Evolutionary conservation across 2,329 filamentous ascomycete species (phyloP), one percentile per base, ranked within the genome.

Genomic region (Trichoderma cornu-damae): DNA sequence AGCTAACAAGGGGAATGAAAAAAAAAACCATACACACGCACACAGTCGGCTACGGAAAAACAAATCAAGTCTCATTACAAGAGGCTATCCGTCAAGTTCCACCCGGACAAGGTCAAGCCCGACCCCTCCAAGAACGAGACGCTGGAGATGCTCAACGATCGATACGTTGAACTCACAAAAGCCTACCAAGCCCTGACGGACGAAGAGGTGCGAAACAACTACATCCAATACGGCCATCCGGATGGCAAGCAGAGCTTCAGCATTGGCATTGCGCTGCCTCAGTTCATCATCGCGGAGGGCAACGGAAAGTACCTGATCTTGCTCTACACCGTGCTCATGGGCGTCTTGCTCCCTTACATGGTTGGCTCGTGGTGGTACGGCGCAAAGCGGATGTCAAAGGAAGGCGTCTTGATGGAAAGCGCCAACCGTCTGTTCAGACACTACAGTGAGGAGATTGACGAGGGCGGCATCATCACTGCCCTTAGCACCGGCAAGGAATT

Each of bases 341-440:
- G 93, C 56, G 89, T 97, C 61, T 77, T 96, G 60, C 79, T 99
- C 52, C 94, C 94, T 2, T 99, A 95, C 71, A 79, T 94, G 47
- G 93, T 99, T 57, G 94, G 94, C 47, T 91, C 88, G 59, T 99
- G 94, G 94, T 99, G 94, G 94, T 99, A 99, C 70, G 94, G 95
- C 60, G 95, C 90, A 32, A 93, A 96, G 73, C 84, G 87, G 66
- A 84, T 89, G 73, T 97, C 94, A 35, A 95, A 93, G 75, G 95
- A 99, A 73, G 90, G 90, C 65, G 88, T 97, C 24, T 79, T 96
- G 56, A 87, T 96, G 70, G 90, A 94, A 69, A 96, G 89, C 72
- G 92, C 95, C 65, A 95, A 95, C 72, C 92, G 90, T 63, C 82
- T 99, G 59, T 97, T 99, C 81, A 87, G 86, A 65, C 90, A 96